These are phyloP conservation scores for Ramularia endophylla DNA, from an alignment of 2,329 filamentous ascomycete species.

Conservation along the genomic window DNA sequence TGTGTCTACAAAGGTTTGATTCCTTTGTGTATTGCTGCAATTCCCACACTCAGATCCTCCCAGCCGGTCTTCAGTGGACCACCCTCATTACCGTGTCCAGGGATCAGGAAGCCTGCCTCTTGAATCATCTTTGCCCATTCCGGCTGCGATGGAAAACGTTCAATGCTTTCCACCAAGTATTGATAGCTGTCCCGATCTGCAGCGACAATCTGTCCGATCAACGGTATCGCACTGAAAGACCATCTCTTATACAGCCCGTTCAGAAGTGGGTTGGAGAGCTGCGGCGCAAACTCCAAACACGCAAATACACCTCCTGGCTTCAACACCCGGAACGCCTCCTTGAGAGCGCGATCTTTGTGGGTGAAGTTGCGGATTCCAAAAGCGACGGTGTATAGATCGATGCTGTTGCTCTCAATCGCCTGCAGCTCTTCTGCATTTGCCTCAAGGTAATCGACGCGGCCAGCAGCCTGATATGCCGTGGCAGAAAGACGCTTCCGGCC, in stretches of 20 bases:
- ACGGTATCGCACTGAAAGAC: conserved; percentile 89
- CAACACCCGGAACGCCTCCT: conserved; percentile 79
- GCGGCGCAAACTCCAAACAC: conserved; percentile 83
- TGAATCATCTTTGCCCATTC: conserved; percentile 79
- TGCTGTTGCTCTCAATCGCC: conserved; percentile 59
- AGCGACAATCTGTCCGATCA: conserved; percentile 93
- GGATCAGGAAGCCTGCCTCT: conserved; percentile 78
- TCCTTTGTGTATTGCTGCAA: conserved; percentile 94
- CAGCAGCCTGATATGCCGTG: conserved; percentile 53
- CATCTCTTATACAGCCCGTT: conserved; percentile 89
- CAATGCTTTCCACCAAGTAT: conserved; percentile 97
- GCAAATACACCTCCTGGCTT: conserved; percentile 95
- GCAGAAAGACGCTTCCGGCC: conserved; percentile 69
- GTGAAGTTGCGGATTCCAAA: conserved; percentile 98
- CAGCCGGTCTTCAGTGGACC: conserved; percentile 55
- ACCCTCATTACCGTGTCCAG: conserved; percentile 43
- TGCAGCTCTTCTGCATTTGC: conserved; percentile 79
- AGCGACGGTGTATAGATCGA: conserved; percentile 95
- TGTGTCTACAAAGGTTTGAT: conserved; percentile 66
- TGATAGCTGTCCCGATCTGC: conserved; percentile 95
- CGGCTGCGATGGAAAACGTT: conserved; percentile 79
- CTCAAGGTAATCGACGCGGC: conserved; percentile 67
- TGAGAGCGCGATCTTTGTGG: conserved; percentile 75
- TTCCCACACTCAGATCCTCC: conserved; percentile 85
- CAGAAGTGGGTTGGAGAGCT: conserved; percentile 70